phyloP scores from a whole-genome alignment of 805 yeast genomes.

The Hanseniaspora occidentalis region DNA sequence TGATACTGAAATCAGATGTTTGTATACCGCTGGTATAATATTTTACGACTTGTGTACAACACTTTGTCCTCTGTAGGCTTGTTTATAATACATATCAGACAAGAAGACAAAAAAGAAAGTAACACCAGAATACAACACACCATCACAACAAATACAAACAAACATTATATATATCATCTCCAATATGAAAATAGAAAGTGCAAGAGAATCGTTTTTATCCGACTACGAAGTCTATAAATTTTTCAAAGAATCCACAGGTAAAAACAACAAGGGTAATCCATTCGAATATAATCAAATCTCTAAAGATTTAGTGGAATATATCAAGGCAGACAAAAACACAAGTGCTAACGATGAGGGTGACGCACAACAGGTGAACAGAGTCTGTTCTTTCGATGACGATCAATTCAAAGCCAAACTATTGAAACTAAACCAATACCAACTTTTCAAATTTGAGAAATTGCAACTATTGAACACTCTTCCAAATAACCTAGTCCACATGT shows the following conservation, averaged over 20 bases:
- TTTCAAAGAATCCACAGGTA: slow-evolving; percentile 29
- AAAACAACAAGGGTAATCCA: slow-evolving; percentile 7
- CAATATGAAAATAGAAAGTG: slow-evolving; percentile 32
- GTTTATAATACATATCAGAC: too few species aligned
- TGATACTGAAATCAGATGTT: too few species aligned
- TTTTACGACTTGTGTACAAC: too few species aligned
- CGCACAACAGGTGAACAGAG: slow-evolving; percentile 1
- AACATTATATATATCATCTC: too few species aligned
- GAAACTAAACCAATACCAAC: slow-evolving; percentile 28
- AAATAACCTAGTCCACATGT: slow-evolving; percentile 62
- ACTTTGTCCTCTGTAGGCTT: too few species aligned
- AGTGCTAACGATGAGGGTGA: slow-evolving; percentile 5
- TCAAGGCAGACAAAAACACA: slow-evolving; percentile 9
- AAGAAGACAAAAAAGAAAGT: not conserved
- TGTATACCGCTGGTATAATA: too few species aligned
- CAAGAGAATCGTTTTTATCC: slow-evolving; percentile 41
- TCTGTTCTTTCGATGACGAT: slow-evolving; percentile 13
- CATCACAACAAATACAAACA: not conserved
- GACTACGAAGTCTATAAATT: slow-evolving; percentile 46
- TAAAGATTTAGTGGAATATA: slow-evolving; percentile 21
- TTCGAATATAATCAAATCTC: slow-evolving; percentile 22
- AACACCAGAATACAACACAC: not conserved
- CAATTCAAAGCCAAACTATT: slow-evolving; percentile 21
- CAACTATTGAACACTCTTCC: slow-evolving; percentile 80
- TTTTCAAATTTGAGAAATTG: slow-evolving; percentile 73